Percentiles rank a stretch among this genome's conserved stretches.
These are phyloP conservation scores for Mycena sp. DNA, from an alignment of 1,284 basidiomycete species.

Conservation along the genomic window DNA sequence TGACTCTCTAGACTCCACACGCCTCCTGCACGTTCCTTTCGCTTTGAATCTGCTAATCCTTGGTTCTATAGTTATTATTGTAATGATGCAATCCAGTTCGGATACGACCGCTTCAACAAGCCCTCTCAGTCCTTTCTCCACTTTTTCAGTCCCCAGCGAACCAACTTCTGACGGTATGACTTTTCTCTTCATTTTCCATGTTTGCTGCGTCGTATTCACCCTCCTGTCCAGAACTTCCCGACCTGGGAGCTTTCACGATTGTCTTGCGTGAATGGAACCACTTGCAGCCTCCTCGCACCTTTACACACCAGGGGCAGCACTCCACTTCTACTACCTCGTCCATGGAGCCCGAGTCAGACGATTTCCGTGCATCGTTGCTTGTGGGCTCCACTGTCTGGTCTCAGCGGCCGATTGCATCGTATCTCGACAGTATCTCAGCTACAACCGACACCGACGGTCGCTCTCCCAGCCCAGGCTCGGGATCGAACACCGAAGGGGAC, in stretches of 20 bases:
- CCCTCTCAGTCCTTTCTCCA: slow-evolving; percentile 38
- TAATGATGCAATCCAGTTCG: slow-evolving; percentile 32
- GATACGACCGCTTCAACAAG: slow-evolving; percentile 31
- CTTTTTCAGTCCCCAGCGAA: slow-evolving; percentile 33
- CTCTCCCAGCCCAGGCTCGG: slow-evolving; percentile 31
- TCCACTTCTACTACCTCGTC: slow-evolving; percentile 44
- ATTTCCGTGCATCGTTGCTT: slow-evolving; percentile 8
- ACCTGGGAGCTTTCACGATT: slow-evolving; percentile 77
- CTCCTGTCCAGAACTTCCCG: slow-evolving; percentile 66
- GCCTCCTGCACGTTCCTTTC: slow-evolving; percentile 21
- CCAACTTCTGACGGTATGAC: slow-evolving; percentile 34
- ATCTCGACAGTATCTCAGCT: slow-evolving; percentile 49
- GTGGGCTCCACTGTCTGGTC: slow-evolving; percentile 73
- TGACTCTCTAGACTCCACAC: neutral
- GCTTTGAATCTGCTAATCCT: slow-evolving; percentile 3
- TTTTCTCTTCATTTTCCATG: neutral
- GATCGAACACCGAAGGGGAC: slow-evolving; percentile 38
- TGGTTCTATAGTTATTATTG: slow-evolving; percentile 22
- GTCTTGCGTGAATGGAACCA: slow-evolving; percentile 75
- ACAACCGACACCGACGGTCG: slow-evolving; percentile 33
- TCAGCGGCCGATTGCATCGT: slow-evolving; percentile 68
- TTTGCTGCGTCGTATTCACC: neutral
- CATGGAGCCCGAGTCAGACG: slow-evolving; percentile 29
- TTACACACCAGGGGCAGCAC: slow-evolving; percentile 40
- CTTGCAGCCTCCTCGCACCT: slow-evolving; percentile 54